Conservation (phyloP, 768 basidiomycete species). For the Lentinula sp. region DNA sequence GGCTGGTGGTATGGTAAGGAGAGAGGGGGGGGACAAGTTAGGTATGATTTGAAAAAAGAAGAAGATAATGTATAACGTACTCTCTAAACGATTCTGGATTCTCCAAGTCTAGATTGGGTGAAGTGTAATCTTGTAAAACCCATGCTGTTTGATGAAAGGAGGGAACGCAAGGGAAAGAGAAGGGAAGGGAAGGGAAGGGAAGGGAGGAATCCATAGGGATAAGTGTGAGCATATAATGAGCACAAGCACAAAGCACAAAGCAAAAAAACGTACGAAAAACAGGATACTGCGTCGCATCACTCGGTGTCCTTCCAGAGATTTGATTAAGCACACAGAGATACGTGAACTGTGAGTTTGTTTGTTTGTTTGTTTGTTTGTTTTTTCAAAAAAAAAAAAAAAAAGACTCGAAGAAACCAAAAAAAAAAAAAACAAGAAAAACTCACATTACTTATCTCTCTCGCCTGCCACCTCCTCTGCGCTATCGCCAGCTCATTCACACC, state of each 20-base stretch:
- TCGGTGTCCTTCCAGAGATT: constrained; percentile 87
- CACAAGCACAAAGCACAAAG: no score
- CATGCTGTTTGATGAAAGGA: constrained; percentile 49
- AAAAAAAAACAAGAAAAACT: neutral
- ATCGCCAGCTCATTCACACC: constrained; percentile 51
- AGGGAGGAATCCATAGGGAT: no score
- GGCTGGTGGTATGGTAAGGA: constrained; percentile 30
- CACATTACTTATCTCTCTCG: constrained; percentile 88
- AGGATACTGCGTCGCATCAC: constrained; percentile 93
- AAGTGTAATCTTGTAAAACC: constrained; percentile 83
- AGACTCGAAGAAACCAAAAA: neutral
- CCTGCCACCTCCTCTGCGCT: constrained; percentile 82
- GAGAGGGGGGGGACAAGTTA: neutral
- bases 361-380: neutral
- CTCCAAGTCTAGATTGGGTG: constrained; percentile 57
- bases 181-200: no score
- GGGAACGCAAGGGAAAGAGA: no score
- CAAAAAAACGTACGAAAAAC: constrained; percentile 61
- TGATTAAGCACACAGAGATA: constrained; percentile 89
- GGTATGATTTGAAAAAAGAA: no score
- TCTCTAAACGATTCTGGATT: constrained; percentile 64
- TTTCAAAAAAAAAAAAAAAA: neutral
- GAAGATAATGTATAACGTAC: constrained; percentile 31
- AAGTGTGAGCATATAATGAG: no score
- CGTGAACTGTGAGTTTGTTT: constrained; percentile 58